Evolutionary conservation across 1,139 yeast genomes (phyloP), one percentile per base, ranked within the genome.

Genomic region (Blastobotrys ciferrii): DNA sequence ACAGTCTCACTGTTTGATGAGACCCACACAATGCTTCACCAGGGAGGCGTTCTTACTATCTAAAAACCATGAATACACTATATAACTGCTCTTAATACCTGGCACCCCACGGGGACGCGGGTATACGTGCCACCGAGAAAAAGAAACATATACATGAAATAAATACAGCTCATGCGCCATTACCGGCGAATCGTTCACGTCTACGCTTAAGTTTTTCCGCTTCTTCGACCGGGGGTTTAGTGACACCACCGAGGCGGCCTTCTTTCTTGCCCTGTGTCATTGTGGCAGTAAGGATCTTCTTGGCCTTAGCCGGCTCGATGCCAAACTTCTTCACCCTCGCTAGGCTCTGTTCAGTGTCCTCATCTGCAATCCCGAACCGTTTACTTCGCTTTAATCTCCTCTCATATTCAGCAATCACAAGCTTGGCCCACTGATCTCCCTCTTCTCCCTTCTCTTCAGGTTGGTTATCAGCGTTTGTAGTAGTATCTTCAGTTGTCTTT

Each of bases 281-380:
- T 7, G 42, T 32, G n/a, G 50, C 52, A 17, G 36, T 31, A 6
- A 50, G 44, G 30, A 50, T 45, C 33, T 31, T 23, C 17, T 38
- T 23, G 15, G 49, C 53, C 33, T 45, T 44, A 13, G 38, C 23
- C n/a, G 47, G 67, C 54, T 83, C 85, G 48, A 88, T 80, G 19
- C 97, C 98, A 62, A 88, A 89, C 71, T 87, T 87, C 63, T 84
- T 84, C 55, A 88, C 81, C 61, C 97, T 78, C 57, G 54, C 59
- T 25, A 62, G 53, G 43, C 61, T 63, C 36, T 57, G 54, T 70
- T 85, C 77, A 67, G 80, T 71, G 64, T 82, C 73, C 66, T 84
- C 60, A 32, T 72, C 71, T 42, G 75, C 79, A 53, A 77, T 79
- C 33, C 92, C 92, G 61, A 88, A 89, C 65, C 87, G 85, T 62